Evolutionary conservation across 2,329 filamentous ascomycete species (phyloP).

Genomic region (Trichoderma breve): DNA sequence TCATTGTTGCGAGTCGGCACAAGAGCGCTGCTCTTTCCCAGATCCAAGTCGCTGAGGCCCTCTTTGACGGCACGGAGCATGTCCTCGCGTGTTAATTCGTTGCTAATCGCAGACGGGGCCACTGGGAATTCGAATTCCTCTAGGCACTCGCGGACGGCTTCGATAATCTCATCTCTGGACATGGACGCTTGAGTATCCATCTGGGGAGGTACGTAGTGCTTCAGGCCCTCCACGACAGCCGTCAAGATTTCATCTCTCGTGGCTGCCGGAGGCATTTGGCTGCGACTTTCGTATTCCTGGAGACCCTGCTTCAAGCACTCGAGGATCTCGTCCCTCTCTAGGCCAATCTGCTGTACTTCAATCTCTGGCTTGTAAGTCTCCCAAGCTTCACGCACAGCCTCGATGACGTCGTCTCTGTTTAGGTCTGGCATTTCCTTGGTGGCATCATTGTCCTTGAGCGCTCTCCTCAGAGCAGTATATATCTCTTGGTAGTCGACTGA

Average conservation of each 20-base stretch:
- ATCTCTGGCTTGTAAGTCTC: slow-evolving; percentile 94
- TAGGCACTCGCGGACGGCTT: slow-evolving; percentile 80
- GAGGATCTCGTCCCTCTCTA: slow-evolving; percentile 87
- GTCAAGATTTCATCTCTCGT: slow-evolving; percentile 82
- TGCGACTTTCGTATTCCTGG: slow-evolving; percentile 63
- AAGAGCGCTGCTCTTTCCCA: slow-evolving; percentile 41
- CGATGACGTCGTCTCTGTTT: slow-evolving; percentile 78
- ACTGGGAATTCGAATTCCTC: slow-evolving; percentile 79
- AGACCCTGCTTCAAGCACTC: slow-evolving; percentile 84
- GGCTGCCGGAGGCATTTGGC: slow-evolving; percentile 56
- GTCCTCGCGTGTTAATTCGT: slow-evolving; percentile 58
- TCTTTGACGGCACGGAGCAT: slow-evolving; percentile 63
- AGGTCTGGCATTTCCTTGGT: slow-evolving; percentile 44
- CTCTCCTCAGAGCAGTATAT: slow-evolving; percentile 78
- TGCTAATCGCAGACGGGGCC: slow-evolving; percentile 53
- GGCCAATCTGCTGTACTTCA: slow-evolving; percentile 81
- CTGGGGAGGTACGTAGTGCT: slow-evolving; percentile 73
- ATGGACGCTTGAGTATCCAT: slow-evolving; percentile 67
- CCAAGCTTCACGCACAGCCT: slow-evolving; percentile 86
- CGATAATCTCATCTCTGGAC: slow-evolving; percentile 79
- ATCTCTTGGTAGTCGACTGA: slow-evolving; percentile 77
- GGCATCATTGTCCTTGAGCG: slow-evolving; percentile 61
- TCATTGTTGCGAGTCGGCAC: slow-evolving; percentile 45
- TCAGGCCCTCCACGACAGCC: slow-evolving; percentile 81
- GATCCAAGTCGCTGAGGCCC: slow-evolving; percentile 52